Evolutionary conservation across 2,329 filamentous ascomycete species (phyloP).

Genomic region (Didymosphaeria variabile): DNA sequence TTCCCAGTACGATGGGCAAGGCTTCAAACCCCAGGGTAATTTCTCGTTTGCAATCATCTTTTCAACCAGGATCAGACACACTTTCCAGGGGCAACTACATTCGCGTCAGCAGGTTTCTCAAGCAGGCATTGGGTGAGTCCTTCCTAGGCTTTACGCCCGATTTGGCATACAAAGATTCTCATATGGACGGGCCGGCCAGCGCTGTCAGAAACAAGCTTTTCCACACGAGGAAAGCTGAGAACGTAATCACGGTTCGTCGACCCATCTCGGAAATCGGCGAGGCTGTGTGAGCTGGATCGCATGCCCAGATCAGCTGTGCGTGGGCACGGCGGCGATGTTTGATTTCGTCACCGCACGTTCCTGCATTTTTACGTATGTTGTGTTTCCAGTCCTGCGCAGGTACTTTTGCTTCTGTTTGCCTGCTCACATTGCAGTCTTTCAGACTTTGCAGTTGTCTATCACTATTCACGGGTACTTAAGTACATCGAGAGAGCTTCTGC

Average conservation of each 20-base stretch:
- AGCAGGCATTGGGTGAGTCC: slow-evolving; percentile 3
- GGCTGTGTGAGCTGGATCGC: slow-evolving; percentile 2
- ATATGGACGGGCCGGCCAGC: background rate
- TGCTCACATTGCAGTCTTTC: background rate
- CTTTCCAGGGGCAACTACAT: background rate
- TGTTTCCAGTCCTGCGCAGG: background rate
- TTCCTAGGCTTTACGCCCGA: background rate
- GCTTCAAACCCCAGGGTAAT: background rate
- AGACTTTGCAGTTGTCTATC: background rate
- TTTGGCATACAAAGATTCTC: background rate
- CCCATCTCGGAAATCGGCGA: background rate
- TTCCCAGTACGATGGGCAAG: background rate
- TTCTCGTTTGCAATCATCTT: background rate
- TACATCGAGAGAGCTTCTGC: background rate
- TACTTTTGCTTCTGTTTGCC: background rate
- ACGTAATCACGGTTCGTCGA: background rate
- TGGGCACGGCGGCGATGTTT: background rate
- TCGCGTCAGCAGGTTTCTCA: background rate
- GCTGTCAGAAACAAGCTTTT: background rate
- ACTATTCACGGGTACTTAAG: background rate
- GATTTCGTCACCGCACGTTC: slow-evolving; percentile 11
- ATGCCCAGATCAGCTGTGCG: slow-evolving; percentile 8
- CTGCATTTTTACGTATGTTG: slow-evolving; percentile 6
- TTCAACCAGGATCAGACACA: background rate
- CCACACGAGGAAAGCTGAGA: slow-evolving; percentile 11